Conservation (phyloP, 2,329 filamentous ascomycete species). For the Cordyceps militaris region DNA sequence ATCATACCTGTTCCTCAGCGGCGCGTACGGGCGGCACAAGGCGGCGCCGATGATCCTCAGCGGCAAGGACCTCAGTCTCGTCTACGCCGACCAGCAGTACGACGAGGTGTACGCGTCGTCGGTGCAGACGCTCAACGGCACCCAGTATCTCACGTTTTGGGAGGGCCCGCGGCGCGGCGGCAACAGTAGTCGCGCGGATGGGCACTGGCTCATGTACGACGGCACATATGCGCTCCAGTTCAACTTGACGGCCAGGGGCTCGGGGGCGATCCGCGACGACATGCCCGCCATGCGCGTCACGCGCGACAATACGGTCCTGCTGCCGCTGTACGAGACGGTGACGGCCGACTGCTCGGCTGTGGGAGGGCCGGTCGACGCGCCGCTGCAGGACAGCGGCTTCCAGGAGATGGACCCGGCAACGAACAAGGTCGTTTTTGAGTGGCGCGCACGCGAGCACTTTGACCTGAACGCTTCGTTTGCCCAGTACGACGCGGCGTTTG, state of each 20-base stretch:
- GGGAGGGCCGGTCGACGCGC: constrained; percentile 25
- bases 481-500: constrained; percentile 22
- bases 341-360: constrained; percentile 24
- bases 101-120: constrained; percentile 21
- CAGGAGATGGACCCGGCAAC: constrained; percentile 33
- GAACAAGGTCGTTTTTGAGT: constrained; percentile 30
- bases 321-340: constrained; percentile 34
- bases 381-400: constrained; percentile 31
- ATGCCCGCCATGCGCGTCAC: constrained; percentile 39
- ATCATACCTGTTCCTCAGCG: constrained; percentile 28
- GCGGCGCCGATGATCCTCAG: constrained; percentile 30
- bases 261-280: constrained; percentile 28
- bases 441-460: constrained; percentile 29
- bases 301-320: constrained; percentile 31
- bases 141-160: constrained; percentile 31
- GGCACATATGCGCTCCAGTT: constrained; percentile 30
- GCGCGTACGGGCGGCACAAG: constrained; percentile 18
- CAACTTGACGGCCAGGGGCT: constrained; percentile 30
- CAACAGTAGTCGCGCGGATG: constrained; percentile 23
- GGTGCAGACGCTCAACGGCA: constrained; percentile 25
- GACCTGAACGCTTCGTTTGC: constrained; percentile 21
- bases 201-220: constrained; percentile 26
- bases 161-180: constrained; percentile 17
- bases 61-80: constrained; percentile 28
- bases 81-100: constrained; percentile 31